Conservation (phyloP, 2,329 filamentous ascomycete genomes). For the Xylariaceae sp. region DNA sequence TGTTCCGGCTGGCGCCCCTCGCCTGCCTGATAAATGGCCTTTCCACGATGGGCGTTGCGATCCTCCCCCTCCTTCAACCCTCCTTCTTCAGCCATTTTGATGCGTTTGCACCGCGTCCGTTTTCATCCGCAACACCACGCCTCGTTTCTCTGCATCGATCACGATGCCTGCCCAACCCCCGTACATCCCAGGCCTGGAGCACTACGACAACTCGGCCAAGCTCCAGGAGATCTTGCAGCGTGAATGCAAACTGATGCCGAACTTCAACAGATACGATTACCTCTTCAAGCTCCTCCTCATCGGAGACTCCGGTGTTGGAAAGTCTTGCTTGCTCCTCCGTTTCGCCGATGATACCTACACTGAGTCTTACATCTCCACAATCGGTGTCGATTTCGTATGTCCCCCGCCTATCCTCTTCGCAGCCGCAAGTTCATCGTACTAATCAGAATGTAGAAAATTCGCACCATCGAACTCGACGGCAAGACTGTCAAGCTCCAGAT, state of each 20-base stretch:
- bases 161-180: constrained; percentile 12
- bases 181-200: constrained; percentile 21
- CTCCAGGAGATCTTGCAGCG: constrained; percentile 20
- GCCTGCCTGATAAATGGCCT: constrained; percentile 6
- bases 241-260: constrained; percentile 10
- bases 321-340: constrained; percentile 95
- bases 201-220: constrained; percentile 22
- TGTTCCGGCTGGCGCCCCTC: constrained; percentile 6
- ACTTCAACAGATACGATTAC: constrained; percentile 85
- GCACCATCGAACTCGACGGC: constrained; percentile 97
- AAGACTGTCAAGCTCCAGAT: constrained; percentile 99
- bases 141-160: neutral
- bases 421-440: constrained; percentile 6
- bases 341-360: constrained; percentile 99
- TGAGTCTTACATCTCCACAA: constrained; percentile 99
- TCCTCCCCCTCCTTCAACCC: neutral
- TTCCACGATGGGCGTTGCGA: neutral
- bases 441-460: constrained; percentile 72
- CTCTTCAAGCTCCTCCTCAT: constrained; percentile 99
- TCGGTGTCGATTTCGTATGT: constrained; percentile 97
- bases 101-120: neutral
- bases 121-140: constrained; percentile 7
- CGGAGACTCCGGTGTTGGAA: constrained; percentile 99
- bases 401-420: neutral
- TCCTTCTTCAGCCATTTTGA: constrained; percentile 2